Conservation (phyloP, 179 eudicot species). For the Amaranthus tricolor region DNA sequence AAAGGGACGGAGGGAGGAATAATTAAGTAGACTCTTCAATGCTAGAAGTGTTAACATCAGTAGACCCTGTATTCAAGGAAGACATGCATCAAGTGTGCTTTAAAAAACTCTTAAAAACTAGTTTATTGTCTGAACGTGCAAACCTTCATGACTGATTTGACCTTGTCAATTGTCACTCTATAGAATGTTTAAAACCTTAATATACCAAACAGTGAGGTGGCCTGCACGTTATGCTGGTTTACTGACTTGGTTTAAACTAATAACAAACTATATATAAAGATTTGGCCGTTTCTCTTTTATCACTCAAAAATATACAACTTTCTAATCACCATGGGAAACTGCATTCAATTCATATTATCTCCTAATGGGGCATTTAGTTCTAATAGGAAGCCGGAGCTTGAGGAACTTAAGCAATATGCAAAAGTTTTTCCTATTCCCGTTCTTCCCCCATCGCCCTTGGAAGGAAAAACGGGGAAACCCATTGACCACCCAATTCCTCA, state of each 20-base stretch:
- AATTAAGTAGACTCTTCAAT: neutral
- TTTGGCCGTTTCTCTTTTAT: neutral
- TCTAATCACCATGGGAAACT: slow-evolving; percentile 45
- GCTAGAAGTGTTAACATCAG: slow-evolving; percentile 4
- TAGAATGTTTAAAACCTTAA: slow-evolving; percentile 12
- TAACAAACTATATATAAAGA: slow-evolving; percentile 16
- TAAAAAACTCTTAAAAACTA: neutral
- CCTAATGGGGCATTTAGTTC: slow-evolving; percentile 18
- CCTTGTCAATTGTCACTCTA: slow-evolving; percentile 10
- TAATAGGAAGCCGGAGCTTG: slow-evolving; percentile 24
- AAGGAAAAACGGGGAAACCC: slow-evolving; percentile 14
- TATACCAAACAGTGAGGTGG: slow-evolving; percentile 20
- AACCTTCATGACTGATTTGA: slow-evolving; percentile 21
- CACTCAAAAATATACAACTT: neutral
- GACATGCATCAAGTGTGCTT: slow-evolving; percentile 11
- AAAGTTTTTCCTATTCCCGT: slow-evolving; percentile 32
- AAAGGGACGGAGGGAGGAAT: neutral
- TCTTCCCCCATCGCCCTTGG: slow-evolving; percentile 17
- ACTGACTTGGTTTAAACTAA: slow-evolving; percentile 2
- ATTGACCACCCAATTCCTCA: slow-evolving; percentile 21
- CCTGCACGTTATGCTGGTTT: slow-evolving; percentile 35
- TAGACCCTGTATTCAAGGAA: slow-evolving; percentile 13
- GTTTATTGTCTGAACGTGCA: slow-evolving; percentile 28
- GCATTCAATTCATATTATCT: slow-evolving; percentile 30
- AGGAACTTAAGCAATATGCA: slow-evolving; percentile 22